phyloP scores from a whole-genome alignment of 208 protist species.

The Leptomonas pyrrhocoris region DNA sequence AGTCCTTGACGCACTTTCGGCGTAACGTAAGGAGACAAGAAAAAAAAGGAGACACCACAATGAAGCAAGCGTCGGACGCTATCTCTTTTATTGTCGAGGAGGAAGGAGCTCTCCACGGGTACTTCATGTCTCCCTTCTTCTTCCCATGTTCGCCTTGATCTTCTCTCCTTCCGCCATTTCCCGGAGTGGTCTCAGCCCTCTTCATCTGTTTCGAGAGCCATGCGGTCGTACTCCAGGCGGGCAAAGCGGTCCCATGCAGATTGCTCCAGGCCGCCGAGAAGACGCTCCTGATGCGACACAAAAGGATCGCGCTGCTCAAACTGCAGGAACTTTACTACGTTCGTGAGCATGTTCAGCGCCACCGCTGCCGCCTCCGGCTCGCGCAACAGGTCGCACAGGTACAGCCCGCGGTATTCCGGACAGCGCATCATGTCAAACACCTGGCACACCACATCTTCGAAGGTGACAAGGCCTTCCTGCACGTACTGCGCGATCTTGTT shows the following conservation, averaged over 20 bases:
- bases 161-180: conserved; percentile 11
- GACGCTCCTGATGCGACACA: conserved; percentile 72
- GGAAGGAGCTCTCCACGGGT: too few species aligned
- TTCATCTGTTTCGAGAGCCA: conserved; percentile 79
- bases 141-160: neutral
- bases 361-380: conserved; percentile 83
- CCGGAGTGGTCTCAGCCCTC: conserved; percentile 16
- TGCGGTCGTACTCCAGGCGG: conserved; percentile 92
- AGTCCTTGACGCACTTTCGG: too few species aligned
- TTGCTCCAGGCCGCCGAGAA: conserved; percentile 69
- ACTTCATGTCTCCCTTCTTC: neutral
- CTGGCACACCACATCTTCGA: conserved; percentile 94
- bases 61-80: too few species aligned
- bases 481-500: conserved; percentile 74
- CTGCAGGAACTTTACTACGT: conserved; percentile 92
- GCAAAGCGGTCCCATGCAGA: conserved; percentile 94
- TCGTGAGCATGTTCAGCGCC: conserved; percentile 94
- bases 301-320: conserved; percentile 94
- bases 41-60: too few species aligned
- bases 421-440: conserved; percentile 93
- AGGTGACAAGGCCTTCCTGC: conserved; percentile 69
- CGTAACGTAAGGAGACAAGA: too few species aligned
- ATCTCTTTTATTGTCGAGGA: too few species aligned
- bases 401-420: conserved; percentile 52
- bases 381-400: conserved; percentile 84